Conservation (phyloP, 2,329 filamentous ascomycete species). For the Sporothrix humicola region DNA sequence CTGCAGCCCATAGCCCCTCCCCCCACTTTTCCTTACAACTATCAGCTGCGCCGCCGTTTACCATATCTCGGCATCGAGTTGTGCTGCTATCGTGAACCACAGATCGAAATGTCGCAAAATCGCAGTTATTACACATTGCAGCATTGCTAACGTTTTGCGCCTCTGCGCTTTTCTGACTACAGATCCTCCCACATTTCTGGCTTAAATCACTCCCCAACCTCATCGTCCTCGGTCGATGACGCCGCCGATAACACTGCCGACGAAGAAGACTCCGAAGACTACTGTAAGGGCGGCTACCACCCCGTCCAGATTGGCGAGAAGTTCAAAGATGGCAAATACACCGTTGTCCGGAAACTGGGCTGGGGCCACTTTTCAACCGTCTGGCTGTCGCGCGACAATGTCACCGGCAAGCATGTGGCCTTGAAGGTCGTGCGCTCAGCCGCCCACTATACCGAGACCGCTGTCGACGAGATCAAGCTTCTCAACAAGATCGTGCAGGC, state of each 20-base stretch:
- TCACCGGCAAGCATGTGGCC: constrained; percentile 89
- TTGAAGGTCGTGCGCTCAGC: constrained; percentile 97
- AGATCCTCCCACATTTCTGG: constrained; percentile 63
- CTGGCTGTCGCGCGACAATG: constrained; percentile 82
- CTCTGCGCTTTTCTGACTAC: constrained; percentile 38
- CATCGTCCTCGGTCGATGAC: constrained; percentile 80
- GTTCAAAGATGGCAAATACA: constrained; percentile 97
- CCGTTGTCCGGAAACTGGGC: constrained; percentile 91
- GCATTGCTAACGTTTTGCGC: constrained; percentile 15
- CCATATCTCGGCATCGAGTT: not conserved
- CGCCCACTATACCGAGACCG: constrained; percentile 98
- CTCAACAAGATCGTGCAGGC: constrained; percentile 96
- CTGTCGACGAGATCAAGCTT: constrained; percentile 97
- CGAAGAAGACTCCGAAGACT: constrained; percentile 98
- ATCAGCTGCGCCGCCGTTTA: constrained; percentile 3
- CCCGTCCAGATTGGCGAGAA: constrained; percentile 92
- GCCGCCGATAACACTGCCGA: constrained; percentile 90
- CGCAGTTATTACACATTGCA: not conserved
- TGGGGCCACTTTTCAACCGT: constrained; percentile 99
- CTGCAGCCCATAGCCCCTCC: constrained; percentile 29
- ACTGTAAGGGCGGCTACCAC: constrained; percentile 98
- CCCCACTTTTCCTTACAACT: constrained; percentile 31
- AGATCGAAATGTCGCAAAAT: not conserved
- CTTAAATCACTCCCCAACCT: constrained; percentile 75
- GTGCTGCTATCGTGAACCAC: not conserved